Evolutionary conservation across 2,329 filamentous ascomycete genomes (phyloP).

Genomic region (Westerdykella aurantiaca): DNA sequence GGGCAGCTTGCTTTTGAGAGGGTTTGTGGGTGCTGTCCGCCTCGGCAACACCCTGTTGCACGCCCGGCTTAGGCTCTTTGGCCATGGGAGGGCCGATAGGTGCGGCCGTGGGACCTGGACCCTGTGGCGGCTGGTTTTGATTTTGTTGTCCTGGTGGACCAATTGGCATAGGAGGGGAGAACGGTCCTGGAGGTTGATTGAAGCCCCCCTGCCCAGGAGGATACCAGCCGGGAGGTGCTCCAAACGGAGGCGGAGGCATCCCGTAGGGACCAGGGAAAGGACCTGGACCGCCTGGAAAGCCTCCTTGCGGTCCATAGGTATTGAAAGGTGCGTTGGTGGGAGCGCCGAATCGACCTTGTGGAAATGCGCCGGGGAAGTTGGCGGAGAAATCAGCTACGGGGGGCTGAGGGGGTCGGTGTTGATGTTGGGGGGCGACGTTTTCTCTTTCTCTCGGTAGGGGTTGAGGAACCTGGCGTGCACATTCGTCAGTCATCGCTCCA

Average conservation of each 20-base stretch:
- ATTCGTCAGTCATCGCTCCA: conserved; percentile 18
- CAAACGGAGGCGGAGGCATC: conserved; percentile 46
- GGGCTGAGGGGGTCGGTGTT: conserved; percentile 17
- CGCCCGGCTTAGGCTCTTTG: conserved; percentile 25
- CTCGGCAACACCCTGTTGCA: conserved; percentile 37
- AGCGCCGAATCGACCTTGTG: conserved; percentile 38
- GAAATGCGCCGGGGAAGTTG: conserved; percentile 25
- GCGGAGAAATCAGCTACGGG: conserved; percentile 11
- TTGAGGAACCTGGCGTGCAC: conserved; percentile 19
- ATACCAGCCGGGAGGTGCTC: conserved; percentile 61
- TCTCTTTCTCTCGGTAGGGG: conserved; percentile 3
- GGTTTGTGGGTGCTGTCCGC: conserved; percentile 45
- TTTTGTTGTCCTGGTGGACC: conserved; percentile 49
- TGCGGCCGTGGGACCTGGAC: conserved; percentile 30
- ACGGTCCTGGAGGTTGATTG: conserved; percentile 60
- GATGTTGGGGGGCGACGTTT: conserved; percentile 16
- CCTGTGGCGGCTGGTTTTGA: conserved; percentile 35
- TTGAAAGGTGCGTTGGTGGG: conserved; percentile 41
- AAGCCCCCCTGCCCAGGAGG: conserved; percentile 67
- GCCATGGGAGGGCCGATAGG: conserved; percentile 22
- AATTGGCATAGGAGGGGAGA: conserved; percentile 55
- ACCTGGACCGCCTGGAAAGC: conserved; percentile 39
- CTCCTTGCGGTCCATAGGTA: conserved; percentile 44
- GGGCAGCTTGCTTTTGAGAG: conserved; percentile 6
- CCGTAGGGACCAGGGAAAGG: conserved; percentile 59